Percentiles rank a stretch among this genome's conserved stretches.
phyloP scores from a whole-genome alignment of 176 grass and related monocot genomes.

The Triticum turgidum region DNA sequence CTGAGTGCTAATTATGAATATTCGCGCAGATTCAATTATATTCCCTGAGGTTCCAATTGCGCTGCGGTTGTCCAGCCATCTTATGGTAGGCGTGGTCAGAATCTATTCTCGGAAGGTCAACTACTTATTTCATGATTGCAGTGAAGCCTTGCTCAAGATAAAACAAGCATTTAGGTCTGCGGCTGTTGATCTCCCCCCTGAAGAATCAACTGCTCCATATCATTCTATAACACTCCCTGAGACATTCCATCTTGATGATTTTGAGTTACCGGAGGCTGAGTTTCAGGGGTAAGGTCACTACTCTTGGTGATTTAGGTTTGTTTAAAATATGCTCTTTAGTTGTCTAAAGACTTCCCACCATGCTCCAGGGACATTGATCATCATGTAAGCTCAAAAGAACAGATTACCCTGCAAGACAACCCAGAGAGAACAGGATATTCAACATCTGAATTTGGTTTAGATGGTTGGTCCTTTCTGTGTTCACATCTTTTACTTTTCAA shows the following conservation, averaged over 20 bases:
- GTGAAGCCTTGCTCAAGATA: conserved; percentile 96
- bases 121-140: conserved; percentile 99
- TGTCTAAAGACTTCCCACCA: conserved; percentile 28
- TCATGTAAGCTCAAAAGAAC: conserved; percentile 96
- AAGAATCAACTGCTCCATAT: conserved; percentile 98
- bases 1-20: not conserved
- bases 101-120: conserved; percentile 99
- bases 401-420: conserved; percentile 99
- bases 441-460: conserved; percentile 87
- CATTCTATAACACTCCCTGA: conserved; percentile 99
- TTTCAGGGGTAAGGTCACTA: conserved; percentile 69
- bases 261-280: conserved; percentile 86
- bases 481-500: conserved; percentile 18
- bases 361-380: conserved; percentile 78
- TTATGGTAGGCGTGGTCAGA: conserved; percentile 94
- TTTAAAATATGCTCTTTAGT: conserved; percentile 3
- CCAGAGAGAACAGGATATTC: conserved; percentile 76
- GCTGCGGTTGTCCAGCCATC: conserved; percentile 97
- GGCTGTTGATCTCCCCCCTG: conserved; percentile 93
- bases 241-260: conserved; percentile 99
- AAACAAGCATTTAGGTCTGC: conserved; percentile 97
- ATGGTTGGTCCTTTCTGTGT: conserved; percentile 69
- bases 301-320: not conserved
- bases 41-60: conserved; percentile 97
- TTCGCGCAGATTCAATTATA: conserved; percentile 93